Percentiles rank a stretch among this genome's conserved stretches.
Evolutionary conservation across 106 monocot species (phyloP).

Genomic region (Hemerocallis citrina): DNA sequence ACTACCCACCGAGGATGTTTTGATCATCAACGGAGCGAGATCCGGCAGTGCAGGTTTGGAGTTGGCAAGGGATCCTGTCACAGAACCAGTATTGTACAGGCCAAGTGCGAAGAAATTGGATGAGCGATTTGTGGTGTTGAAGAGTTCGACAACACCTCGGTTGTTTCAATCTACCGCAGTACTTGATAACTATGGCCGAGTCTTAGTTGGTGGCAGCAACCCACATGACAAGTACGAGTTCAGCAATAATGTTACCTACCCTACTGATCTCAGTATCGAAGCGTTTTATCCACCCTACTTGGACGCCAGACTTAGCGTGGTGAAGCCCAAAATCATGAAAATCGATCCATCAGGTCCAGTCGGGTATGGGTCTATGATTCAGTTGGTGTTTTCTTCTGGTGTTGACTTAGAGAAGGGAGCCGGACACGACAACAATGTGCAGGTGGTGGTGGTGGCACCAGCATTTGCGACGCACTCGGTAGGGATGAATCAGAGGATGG

Average conservation of each 20-base stretch:
- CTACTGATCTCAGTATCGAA: slow-evolving; percentile 67
- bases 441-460: slow-evolving; percentile 39
- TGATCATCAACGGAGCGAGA: slow-evolving; percentile 58
- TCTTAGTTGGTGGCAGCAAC: slow-evolving; percentile 71
- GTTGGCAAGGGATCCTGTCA: slow-evolving; percentile 41
- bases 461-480: slow-evolving; percentile 53
- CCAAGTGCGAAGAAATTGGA: slow-evolving; percentile 1
- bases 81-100: slow-evolving; percentile 37
- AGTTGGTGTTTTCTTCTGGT: slow-evolving; percentile 15
- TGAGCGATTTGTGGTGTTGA: slow-evolving; percentile 29
- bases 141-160: slow-evolving; percentile 18
- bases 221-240: slow-evolving; percentile 54
- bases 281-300: slow-evolving; percentile 62
- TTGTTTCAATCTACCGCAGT: slow-evolving; percentile 57
- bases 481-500: slow-evolving; percentile 70
- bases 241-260: slow-evolving; percentile 31
- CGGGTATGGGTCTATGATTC: slow-evolving; percentile 19
- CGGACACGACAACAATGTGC: slow-evolving; percentile 9
- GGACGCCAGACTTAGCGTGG: not conserved
- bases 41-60: slow-evolving; percentile 67
- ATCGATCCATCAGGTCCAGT: not conserved
- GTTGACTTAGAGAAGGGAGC: not conserved
- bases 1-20: slow-evolving; percentile 43
- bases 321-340: slow-evolving; percentile 14
- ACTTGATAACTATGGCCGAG: slow-evolving; percentile 32